Evolutionary conservation across 768 basidiomycete genomes (phyloP), one percentile per base, ranked within the genome.

Genomic region (Trametes villosa): DNA sequence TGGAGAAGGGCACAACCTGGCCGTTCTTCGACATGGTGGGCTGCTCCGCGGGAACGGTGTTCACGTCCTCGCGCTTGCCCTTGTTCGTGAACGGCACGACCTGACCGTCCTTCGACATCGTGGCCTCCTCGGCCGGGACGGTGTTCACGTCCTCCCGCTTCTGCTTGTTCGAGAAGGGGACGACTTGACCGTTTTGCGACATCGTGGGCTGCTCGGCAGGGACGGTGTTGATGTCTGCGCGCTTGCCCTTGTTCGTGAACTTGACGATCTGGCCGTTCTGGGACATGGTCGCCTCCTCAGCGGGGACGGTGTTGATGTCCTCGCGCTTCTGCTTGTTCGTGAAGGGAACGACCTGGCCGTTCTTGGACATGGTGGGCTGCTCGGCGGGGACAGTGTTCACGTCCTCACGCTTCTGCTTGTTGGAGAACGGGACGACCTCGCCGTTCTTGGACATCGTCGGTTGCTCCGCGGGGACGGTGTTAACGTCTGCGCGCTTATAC

Each of bases 231-330:
- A 63, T 38, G 36, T 69, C 60, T 8, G 44, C 57, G 38, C 65
- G 68, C 60, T 65, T 66, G 36, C 52, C 63, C 62, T 64, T 62
- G 41, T 56, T 57, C 30, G 34, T 36, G 62, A 75, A 77, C 5
- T 57, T 65, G 41, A 62, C 67, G 40, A 79, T 68, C 8, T 59
- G 52, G 18, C 79, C 79, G 9, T 72, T 59, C 13, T 70, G 68
- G 0, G 79, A 69, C 44, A 74, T 77, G 38, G 74, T 72, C 0
- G 78, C 42, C 7, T 64, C 48, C 56, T 79, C 73, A 5, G 68
- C 76, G 3, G 74, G 74, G 34, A 75, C 65, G 17, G 36, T 68
- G 58, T 71, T 73, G 11, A 65, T 51, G 53, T 69, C 68, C 38
- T 42, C 57, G n/a, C 65, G 67, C 54, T 67, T 66, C 38, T 57